Base-by-base conservation (phyloP, 257 asterid genomes). In the Leptodermis oblonga region DNA sequence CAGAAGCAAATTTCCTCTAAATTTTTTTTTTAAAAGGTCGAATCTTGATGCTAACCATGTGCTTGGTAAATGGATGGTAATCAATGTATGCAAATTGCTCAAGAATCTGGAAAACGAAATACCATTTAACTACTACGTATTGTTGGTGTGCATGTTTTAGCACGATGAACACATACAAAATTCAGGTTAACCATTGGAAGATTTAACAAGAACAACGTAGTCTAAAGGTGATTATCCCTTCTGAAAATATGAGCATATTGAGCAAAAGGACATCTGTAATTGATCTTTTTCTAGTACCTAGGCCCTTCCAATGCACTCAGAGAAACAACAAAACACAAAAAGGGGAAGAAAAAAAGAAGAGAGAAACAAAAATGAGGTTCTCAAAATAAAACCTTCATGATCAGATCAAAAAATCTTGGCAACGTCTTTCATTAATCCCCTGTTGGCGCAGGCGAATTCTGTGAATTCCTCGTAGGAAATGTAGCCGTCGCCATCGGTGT, bases 401-500 rank as follows among this genome's bases (percentile, higher is more conserved):
- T 1, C 13, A 67, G 45, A 59, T 65, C 82, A 92, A 62, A 90
- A 92, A 63, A 92, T 78, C 86, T 88, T 90, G 62, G 93, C 95
- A n/a, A 88, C 86, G 49, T 92, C 96, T 81, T 77, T 88, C 60
- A 92, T 71, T 61, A 90, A 78, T 43, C 95, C 96, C 70, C 81
- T 60, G 41, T 90, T 90, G 18, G 92, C 95, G 65, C 66, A 60
- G 7, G 98, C 97, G 52, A 92, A 92, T 1, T 68, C 81, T 2
- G 84, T 78, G 69, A 90, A 92, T 74, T 92, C 98, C 0, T 88
- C 70, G 28, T 74, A 81, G 4, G 97, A 90, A 65, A 90, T 84
- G 80, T 51, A 83, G 37, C 97, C 98, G 53, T 92, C 96, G 0
- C 92, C 91, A 78, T 92, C 86, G 0, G 92, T 83, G 68, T 90